These are phyloP conservation scores for Sporobolomyces pararoseus DNA, from an alignment of 768 basidiomycete genomes.

Conservation along the genomic window DNA sequence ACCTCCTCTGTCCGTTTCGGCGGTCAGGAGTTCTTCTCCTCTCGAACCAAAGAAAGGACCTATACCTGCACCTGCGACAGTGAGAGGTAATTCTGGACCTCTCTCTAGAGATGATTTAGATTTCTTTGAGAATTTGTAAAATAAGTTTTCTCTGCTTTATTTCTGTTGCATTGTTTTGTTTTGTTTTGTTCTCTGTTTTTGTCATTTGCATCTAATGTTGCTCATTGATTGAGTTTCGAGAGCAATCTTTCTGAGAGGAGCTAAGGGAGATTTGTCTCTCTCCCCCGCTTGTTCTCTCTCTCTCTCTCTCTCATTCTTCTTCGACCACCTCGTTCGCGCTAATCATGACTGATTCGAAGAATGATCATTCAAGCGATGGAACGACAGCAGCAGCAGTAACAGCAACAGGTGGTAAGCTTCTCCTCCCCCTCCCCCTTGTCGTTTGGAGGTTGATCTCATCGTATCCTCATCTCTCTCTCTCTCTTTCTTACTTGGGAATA, in stretches of 20 bases:
- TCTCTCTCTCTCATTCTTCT: not conserved
- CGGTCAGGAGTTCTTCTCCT: not conserved
- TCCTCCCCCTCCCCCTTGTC: too few relatives aligned
- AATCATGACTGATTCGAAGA: not conserved
- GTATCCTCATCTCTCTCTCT: not conserved
- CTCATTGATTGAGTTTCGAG: too few relatives aligned
- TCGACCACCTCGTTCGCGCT: not conserved
- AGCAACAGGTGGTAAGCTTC: too few relatives aligned
- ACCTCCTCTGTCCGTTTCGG: not conserved
- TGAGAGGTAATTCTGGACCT: slow-evolving; percentile 11
- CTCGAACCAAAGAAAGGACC: not conserved
- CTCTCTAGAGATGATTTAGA: slow-evolving; percentile 28
- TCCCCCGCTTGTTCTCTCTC: not conserved
- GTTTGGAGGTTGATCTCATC: too few relatives aligned
- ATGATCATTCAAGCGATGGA: too few relatives aligned
- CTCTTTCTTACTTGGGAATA: not conserved
- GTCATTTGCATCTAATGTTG: too few relatives aligned
- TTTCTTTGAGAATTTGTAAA: slow-evolving; percentile 36
- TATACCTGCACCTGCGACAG: not conserved
- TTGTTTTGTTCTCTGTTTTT: too few relatives aligned
- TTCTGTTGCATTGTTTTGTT: not conserved
- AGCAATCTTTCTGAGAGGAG: too few relatives aligned
- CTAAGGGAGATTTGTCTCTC: not conserved
- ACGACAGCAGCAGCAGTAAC: too few relatives aligned
- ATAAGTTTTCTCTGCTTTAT: not conserved